Conservation (phyloP, 129 eudicot genomes). For the Artemisia argyi region DNA sequence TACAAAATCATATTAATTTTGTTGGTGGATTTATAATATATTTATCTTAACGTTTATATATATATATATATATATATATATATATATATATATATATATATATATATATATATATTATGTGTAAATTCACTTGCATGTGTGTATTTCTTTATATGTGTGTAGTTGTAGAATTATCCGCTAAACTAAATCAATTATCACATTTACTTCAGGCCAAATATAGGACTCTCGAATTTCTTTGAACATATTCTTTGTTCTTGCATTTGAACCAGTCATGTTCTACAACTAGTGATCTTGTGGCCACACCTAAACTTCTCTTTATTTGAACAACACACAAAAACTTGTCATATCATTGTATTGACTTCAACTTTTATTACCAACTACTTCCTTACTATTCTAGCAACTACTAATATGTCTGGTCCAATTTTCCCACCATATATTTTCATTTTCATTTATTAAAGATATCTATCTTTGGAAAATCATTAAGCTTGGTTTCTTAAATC, state of each 20-base stretch:
- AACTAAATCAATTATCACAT: neutral
- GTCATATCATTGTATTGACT: conserved; percentile 28
- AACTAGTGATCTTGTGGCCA: neutral
- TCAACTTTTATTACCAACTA: conserved; percentile 20
- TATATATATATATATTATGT: too few species aligned
- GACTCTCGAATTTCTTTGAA: neutral
- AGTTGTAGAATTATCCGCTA: too few species aligned
- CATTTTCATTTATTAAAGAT: neutral
- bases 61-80: too few species aligned
- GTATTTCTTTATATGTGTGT: too few species aligned
- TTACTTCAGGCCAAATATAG: neutral
- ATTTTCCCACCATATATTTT: neutral
- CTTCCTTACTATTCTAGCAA: neutral
- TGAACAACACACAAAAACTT: neutral
- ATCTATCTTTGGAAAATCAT: neutral
- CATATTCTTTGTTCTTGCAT: neutral
- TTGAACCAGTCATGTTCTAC: conserved; percentile 31
- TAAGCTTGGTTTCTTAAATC: neutral
- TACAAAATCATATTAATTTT: too few species aligned
- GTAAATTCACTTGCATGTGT: too few species aligned
- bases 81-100: too few species aligned
- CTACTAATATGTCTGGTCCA: neutral
- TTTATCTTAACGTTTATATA: too few species aligned
- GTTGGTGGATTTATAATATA: too few species aligned
- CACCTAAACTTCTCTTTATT: too few species aligned